Percentiles rank a stretch among this genome's conserved stretches.
These are phyloP conservation scores for Russula dissimulans DNA, from an alignment of 768 basidiomycete species.

Conservation along the genomic window DNA sequence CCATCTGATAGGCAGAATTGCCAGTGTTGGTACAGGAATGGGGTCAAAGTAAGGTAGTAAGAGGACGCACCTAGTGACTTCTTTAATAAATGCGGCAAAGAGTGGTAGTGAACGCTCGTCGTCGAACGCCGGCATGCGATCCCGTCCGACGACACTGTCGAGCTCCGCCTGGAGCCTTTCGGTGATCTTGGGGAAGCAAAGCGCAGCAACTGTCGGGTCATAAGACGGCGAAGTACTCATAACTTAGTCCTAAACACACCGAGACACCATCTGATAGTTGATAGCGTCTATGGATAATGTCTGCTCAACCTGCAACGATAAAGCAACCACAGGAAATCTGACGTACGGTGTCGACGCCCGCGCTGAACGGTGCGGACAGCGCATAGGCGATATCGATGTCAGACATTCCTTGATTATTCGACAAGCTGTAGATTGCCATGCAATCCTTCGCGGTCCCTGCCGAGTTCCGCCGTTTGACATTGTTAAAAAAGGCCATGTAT, in stretches of 20 bases:
- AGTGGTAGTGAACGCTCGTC: conserved; percentile 15
- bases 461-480: not conserved
- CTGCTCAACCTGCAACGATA: not conserved
- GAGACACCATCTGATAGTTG: not conserved
- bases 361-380: conserved; percentile 7
- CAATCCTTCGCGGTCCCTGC: conserved; percentile 3
- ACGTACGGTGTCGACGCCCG: conserved; percentile 13
- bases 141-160: conserved; percentile 12
- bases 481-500: not conserved
- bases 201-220: not conserved
- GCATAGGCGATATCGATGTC: conserved; percentile 7
- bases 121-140: conserved; percentile 16
- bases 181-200: conserved; percentile 13
- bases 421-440: conserved; percentile 3
- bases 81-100: conserved; percentile 15
- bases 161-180: conserved; percentile 17
- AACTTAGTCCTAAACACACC: not conserved
- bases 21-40: not conserved
- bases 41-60: not conserved
- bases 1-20: not conserved
- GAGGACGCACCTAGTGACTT: conserved; percentile 8
- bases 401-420: not conserved
- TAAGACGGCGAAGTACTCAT: not conserved
- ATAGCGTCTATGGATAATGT: not conserved
- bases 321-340: not conserved